Evolutionary conservation across 495 filamentous ascomycete genomes (phyloP).

Genomic region (Parathielavia appendiculata): DNA sequence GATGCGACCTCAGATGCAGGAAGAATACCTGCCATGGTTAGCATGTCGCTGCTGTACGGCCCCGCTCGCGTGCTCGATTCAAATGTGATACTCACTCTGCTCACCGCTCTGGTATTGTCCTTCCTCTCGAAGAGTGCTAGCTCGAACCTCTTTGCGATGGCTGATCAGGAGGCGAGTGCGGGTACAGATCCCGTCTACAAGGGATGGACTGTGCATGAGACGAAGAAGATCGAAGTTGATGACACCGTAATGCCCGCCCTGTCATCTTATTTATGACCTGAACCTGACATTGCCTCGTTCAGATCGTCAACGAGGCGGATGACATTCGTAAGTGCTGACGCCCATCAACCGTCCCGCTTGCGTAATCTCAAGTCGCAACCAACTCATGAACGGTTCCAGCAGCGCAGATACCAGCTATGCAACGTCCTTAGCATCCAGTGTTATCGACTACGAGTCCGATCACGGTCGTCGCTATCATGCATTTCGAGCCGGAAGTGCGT

Average conservation of each 20-base stretch:
- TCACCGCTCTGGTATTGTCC: not conserved
- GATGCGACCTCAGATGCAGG: not conserved
- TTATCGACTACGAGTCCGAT: constrained; percentile 27
- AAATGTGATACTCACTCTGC: not conserved
- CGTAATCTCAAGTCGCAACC: not conserved
- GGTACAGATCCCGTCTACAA: not conserved
- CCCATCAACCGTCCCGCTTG: not conserved
- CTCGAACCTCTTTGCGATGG: not conserved
- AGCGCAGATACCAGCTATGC: constrained; percentile 10
- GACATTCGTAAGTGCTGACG: not conserved
- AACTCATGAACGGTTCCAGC: not conserved
- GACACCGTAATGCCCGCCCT: not conserved
- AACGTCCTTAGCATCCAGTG: constrained; percentile 27
- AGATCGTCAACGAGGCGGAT: not conserved
- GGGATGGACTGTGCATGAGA: not conserved
- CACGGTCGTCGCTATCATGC: constrained; percentile 32
- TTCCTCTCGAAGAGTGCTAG: not conserved
- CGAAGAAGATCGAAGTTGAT: constrained; percentile 1
- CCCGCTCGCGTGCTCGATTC: not conserved
- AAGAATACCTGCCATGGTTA: not conserved
- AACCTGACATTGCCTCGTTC: not conserved
- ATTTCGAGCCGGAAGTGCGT: constrained; percentile 22
- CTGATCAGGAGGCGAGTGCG: not conserved
- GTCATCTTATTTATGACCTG: not conserved
- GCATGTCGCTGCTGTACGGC: not conserved